These are phyloP conservation scores for Pleurotus cornucopiae DNA, from an alignment of 768 basidiomycete species.

Conservation along the genomic window DNA sequence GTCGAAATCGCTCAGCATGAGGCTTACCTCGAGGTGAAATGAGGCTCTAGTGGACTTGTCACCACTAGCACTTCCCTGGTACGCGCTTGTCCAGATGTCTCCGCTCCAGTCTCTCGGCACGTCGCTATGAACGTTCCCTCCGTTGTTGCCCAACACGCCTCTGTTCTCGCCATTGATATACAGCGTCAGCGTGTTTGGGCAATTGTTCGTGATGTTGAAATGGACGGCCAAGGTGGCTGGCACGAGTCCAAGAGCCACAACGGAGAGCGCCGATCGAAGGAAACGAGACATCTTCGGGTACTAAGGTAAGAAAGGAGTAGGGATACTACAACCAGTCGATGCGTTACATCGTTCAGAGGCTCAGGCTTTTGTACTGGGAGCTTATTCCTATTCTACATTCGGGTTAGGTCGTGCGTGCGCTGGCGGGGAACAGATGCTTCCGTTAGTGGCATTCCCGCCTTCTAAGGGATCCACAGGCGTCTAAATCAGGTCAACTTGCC, in stretches of 20 bases:
- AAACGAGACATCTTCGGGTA: conserved; percentile 6
- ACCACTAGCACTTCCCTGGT: conserved; percentile 2
- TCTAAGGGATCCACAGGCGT: no score
- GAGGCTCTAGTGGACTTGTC: conserved; percentile 7
- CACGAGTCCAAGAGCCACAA: not conserved
- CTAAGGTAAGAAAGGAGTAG: not conserved
- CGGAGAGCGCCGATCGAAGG: conserved; percentile 7
- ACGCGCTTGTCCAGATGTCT: conserved; percentile 7
- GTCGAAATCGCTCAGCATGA: no score
- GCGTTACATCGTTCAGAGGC: not conserved
- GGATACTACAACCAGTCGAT: conserved; percentile 5
- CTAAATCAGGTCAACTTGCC: no score
- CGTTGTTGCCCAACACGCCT: conserved; percentile 1
- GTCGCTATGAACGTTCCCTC: not conserved
- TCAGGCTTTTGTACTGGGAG: not conserved
- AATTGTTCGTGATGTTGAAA: conserved; percentile 5
- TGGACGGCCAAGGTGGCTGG: not conserved
- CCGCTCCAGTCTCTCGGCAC: conserved; percentile 6
- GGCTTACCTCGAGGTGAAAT: conserved; percentile 5
- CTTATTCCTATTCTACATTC: not conserved
- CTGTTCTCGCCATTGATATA: conserved; percentile 3
- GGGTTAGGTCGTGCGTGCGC: not conserved
- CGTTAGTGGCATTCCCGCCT: not conserved
- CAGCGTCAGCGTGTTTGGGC: conserved; percentile 1
- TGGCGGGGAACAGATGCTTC: not conserved